A percentile compares a stretch with the other conserved stretches of the same genome.
phyloP scores from a whole-genome alignment of 768 basidiomycete genomes.

The Suillus alpinus region DNA sequence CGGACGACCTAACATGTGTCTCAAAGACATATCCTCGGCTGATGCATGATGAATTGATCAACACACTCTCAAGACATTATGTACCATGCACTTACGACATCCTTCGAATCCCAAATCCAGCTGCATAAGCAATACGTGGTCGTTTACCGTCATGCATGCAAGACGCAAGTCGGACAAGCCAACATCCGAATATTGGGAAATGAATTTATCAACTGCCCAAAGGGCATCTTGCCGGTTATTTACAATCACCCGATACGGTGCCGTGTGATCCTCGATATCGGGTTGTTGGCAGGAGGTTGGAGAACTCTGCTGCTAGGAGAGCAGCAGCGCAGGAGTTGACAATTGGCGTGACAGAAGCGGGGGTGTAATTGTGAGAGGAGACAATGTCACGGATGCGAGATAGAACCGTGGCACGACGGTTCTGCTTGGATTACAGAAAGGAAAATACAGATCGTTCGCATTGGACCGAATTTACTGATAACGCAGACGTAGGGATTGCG shows the following conservation, averaged over 20 bases:
- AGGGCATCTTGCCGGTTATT: neutral
- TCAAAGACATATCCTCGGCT: neutral
- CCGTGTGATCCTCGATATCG: neutral
- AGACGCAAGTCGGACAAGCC: neutral
- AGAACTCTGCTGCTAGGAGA: slow-evolving; percentile 37
- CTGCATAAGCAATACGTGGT: neutral
- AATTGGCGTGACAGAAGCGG: slow-evolving; percentile 30
- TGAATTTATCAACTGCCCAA: neutral
- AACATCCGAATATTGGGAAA: neutral
- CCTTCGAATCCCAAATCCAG: neutral
- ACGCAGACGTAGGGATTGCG: too few relatives aligned
- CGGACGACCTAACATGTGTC: neutral
- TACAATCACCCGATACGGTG: neutral
- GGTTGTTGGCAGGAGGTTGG: neutral
- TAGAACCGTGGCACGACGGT: neutral
- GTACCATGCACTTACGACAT: too few relatives aligned
- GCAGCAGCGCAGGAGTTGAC: slow-evolving; percentile 60
- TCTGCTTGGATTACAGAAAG: neutral
- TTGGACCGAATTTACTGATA: too few relatives aligned
- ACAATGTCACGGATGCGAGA: neutral
- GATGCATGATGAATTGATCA: neutral
- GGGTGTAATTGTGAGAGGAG: neutral
- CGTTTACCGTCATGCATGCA: neutral
- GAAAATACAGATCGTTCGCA: too few relatives aligned
- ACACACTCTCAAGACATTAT: too few relatives aligned